Evolutionary conservation across 495 filamentous ascomycete genomes (phyloP).

Genomic region (Neurospora sp.): DNA sequence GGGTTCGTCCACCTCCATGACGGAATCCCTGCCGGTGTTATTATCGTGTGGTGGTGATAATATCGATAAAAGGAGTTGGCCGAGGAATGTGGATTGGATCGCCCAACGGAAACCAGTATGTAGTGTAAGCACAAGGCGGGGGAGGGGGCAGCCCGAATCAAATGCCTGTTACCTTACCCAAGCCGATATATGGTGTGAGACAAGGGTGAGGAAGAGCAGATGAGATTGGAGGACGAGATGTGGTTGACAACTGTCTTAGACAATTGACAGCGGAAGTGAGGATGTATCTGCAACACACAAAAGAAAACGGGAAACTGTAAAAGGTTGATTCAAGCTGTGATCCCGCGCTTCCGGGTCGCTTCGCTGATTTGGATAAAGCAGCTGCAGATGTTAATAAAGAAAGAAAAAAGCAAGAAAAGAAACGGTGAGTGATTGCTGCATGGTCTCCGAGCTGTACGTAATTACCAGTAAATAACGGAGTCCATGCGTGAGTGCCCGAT

Average conservation of each 20-base stretch:
- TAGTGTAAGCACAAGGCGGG: not conserved
- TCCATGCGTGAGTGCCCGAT: not conserved
- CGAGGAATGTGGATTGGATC: not conserved
- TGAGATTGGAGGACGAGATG: not conserved
- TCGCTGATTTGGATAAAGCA: not conserved
- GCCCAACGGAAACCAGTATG: not conserved
- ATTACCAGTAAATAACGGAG: not conserved
- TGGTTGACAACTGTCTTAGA: not conserved
- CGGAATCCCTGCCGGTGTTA: conserved; percentile 4
- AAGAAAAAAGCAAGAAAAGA: not conserved
- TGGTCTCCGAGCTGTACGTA: not conserved
- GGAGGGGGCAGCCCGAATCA: not conserved
- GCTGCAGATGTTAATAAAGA: not conserved
- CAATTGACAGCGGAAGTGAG: not conserved
- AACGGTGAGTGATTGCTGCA: not conserved
- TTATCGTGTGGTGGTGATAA: conserved; percentile 6
- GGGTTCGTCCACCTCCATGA: conserved; percentile 30
- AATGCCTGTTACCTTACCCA: not conserved
- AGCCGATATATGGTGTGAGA: not conserved
- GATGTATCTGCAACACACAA: not conserved
- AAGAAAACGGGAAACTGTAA: not conserved
- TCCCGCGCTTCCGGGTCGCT: not conserved
- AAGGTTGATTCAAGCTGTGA: not conserved
- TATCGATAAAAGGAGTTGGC: not conserved
- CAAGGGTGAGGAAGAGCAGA: not conserved